These are phyloP conservation scores for Daldinia decipiens DNA, from an alignment of 495 filamentous ascomycete species.

Conservation along the genomic window DNA sequence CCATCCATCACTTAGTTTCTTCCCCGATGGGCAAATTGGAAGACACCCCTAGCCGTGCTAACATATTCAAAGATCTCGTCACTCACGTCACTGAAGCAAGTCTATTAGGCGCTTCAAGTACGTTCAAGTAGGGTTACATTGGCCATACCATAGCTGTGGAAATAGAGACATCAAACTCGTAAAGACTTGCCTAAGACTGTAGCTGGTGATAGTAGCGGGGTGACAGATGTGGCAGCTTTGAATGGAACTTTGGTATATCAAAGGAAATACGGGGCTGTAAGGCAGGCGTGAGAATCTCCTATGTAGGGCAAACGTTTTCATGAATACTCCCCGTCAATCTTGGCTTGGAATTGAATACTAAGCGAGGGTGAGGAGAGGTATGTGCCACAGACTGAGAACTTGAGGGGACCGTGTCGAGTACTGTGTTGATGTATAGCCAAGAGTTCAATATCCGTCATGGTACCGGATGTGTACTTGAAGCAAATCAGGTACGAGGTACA, in stretches of 20 bases:
- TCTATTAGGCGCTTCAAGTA: constrained; percentile 38
- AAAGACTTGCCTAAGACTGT: constrained; percentile 30
- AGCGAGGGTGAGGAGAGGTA: constrained; percentile 29
- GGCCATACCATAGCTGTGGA: constrained; percentile 23
- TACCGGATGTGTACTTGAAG: constrained; percentile 33
- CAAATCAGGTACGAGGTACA: constrained; percentile 34
- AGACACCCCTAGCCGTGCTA: constrained; percentile 32
- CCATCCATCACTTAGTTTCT: constrained; percentile 4
- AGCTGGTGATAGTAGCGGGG: constrained; percentile 33
- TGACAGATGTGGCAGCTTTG: constrained; percentile 38
- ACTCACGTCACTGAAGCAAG: constrained; percentile 9
- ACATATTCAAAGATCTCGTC: constrained; percentile 26
- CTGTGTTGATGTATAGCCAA: constrained; percentile 34
- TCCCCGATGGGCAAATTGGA: constrained; percentile 34
- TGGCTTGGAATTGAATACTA: constrained; percentile 36
- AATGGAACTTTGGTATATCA: constrained; percentile 12
- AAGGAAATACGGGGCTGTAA: constrained; percentile 41
- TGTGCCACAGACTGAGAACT: constrained; percentile 26
- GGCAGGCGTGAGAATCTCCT: constrained; percentile 30
- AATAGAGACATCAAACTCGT: constrained; percentile 30
- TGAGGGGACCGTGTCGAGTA: constrained; percentile 24
- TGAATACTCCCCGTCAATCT: constrained; percentile 34
- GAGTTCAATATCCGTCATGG: constrained; percentile 17
- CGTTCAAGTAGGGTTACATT: constrained; percentile 31
- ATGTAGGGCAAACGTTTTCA: constrained; percentile 32